Evolutionary conservation across 441 rosid genomes (phyloP), one percentile per base, ranked within the genome.

Genomic region (Corymbia calophylla): DNA sequence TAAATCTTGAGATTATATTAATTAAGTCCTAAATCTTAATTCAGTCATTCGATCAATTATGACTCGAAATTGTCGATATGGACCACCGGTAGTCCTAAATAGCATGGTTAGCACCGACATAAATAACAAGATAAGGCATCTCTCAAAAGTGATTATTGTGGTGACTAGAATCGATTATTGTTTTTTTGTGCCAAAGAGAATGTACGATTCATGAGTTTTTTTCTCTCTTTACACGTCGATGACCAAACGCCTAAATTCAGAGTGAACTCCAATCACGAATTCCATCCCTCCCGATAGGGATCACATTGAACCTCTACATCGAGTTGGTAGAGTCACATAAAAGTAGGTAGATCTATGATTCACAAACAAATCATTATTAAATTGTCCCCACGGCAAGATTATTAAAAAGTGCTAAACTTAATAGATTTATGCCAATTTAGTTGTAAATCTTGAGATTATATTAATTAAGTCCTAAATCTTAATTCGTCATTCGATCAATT

Each of bases 41-140:
- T 68, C 17, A 32, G 44, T 68, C 7, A 8, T 0, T 35, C 5
- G 7, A 8, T 2, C 0, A 5, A 70, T 70, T 35, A 35, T 35
- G 8, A 21, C 0, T 0, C 0, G 0, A 70, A 35, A 21, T 35
- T 70, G 1, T 4, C 6, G 1, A 2, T 6, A 11, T 70, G 0
- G 2, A 70, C n/a, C 1, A 0, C 8, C 6, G 2, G 13, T 5
- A 0, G 1, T 5, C 10, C 3, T 32, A 32, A 2, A 9, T 68
- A 1, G 4, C 6, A 32, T 0, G 3, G 1, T 0, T 0, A 1
- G 6, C 1, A 2, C 0, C 19, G 25, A 70, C 1, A 4, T 70
- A 0, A 11, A 35, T 11, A 16, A 2, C n/a, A n/a, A n/a, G n/a
- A n/a, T 21, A 13, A 12, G 17, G 25, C 84, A 12, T 21, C n/a